Conservation (phyloP, 352 stramenopile species). For the Phytophthora fragariae region DNA sequence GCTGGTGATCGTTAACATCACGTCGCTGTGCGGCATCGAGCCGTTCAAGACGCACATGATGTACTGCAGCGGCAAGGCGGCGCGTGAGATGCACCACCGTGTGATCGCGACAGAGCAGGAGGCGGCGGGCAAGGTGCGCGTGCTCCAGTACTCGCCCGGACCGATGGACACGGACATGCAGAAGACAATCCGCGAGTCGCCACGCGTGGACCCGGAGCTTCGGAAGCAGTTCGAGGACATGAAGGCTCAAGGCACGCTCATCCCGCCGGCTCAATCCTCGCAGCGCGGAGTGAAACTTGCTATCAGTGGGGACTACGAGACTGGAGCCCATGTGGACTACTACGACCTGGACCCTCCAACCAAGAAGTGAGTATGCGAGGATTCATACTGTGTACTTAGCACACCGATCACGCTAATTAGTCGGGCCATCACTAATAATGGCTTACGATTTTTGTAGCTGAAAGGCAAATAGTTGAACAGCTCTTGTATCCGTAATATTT, state of each 20-base stretch:
- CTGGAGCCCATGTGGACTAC: constrained; percentile 83
- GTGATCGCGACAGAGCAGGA: constrained; percentile 75
- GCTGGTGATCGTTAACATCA: constrained; percentile 72
- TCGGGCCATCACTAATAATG: too few species aligned
- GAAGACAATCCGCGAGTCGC: constrained; percentile 62
- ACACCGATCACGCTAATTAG: too few species aligned
- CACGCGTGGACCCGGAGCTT: constrained; percentile 48
- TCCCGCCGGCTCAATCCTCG: constrained; percentile 64
- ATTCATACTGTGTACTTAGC: too few species aligned
- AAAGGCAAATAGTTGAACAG: too few species aligned
- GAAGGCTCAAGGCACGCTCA: constrained; percentile 62
- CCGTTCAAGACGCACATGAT: constrained; percentile 80
- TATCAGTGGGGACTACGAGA: constrained; percentile 58
- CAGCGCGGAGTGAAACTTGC: constrained; percentile 64
- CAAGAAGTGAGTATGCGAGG: not conserved
- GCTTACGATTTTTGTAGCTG: too few species aligned
- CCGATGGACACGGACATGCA: constrained; percentile 92
- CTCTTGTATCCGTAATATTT: too few species aligned
- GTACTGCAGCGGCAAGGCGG: constrained; percentile 89
- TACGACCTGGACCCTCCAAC: constrained; percentile 53
- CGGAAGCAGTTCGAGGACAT: constrained; percentile 56
- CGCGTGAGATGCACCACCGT: constrained; percentile 87
- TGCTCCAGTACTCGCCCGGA: constrained; percentile 89
- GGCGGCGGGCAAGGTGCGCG: constrained; percentile 41
- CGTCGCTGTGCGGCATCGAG: constrained; percentile 84